Evolutionary conservation across 192 early-diverging fungal genomes (phyloP).

Genomic region (Linnemannia exigua): DNA sequence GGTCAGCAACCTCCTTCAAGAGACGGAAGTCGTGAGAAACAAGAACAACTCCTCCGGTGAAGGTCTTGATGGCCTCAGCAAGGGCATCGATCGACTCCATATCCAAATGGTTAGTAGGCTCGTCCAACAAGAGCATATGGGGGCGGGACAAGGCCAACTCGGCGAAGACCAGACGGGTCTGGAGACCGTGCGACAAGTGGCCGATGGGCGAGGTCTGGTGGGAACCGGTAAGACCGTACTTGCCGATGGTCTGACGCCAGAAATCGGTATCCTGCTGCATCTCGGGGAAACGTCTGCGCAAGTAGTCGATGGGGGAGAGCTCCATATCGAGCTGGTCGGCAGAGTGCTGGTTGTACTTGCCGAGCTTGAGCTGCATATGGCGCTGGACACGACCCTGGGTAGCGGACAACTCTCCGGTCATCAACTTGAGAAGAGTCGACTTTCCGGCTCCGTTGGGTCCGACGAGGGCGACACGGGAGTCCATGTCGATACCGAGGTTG

Average conservation of each 20-base stretch:
- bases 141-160: conserved; percentile 90
- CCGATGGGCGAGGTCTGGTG: conserved; percentile 93
- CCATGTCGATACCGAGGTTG: conserved; percentile 97
- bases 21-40: conserved; percentile 99
- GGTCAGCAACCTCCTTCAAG: conserved; percentile 94
- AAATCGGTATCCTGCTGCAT: conserved; percentile 84
- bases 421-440: conserved; percentile 97
- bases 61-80: conserved; percentile 95
- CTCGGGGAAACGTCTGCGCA: conserved; percentile 88
- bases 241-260: conserved; percentile 94
- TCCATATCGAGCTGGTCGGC: conserved; percentile 95
- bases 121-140: conserved; percentile 97
- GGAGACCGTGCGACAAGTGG: conserved; percentile 95
- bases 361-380: conserved; percentile 95
- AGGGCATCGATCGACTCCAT: conserved; percentile 94
- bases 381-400: conserved; percentile 88
- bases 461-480: conserved; percentile 98
- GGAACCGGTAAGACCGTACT: conserved; percentile 93
- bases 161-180: conserved; percentile 96
- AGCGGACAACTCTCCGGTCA: conserved; percentile 90
- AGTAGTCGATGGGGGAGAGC: conserved; percentile 90
- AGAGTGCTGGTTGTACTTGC: conserved; percentile 97
- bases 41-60: conserved; percentile 96
- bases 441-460: conserved; percentile 97
- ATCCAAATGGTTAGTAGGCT: conserved; percentile 98